A percentile compares a stretch with the other conserved stretches of the same genome.
These are phyloP conservation scores for Sutorius australiensis DNA, from an alignment of 768 basidiomycete genomes.

Conservation along the genomic window DNA sequence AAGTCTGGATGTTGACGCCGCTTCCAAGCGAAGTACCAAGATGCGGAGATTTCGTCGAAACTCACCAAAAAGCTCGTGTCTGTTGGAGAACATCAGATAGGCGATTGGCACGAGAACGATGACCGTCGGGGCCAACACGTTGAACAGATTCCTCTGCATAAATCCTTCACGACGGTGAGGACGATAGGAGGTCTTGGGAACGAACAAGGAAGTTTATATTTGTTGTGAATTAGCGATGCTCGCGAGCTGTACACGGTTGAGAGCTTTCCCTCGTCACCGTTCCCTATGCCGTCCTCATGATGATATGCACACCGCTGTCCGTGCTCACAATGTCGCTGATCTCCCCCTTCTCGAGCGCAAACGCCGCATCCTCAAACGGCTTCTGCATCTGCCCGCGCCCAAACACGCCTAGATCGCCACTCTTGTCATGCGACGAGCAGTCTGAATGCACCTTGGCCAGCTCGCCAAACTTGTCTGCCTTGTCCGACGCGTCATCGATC, in stretches of 20 bases:
- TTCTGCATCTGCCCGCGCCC: conserved; percentile 91
- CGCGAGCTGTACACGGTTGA: background rate
- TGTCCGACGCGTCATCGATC: conserved; percentile 45
- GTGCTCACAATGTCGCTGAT: conserved; percentile 82
- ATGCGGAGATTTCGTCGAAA: background rate
- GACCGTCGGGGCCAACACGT: conserved; percentile 6
- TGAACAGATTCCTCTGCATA: conserved; percentile 1
- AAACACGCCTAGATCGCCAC: conserved; percentile 89
- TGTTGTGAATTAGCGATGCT: background rate
- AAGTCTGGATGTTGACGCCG: background rate
- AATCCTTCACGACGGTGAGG: background rate
- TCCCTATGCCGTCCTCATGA: conserved; percentile 72
- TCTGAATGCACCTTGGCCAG: conserved; percentile 80
- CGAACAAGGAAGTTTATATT: background rate
- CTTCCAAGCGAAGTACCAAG: conserved; percentile 1
- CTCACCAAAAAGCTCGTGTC: conserved; percentile 12
- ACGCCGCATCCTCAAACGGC: conserved; percentile 90
- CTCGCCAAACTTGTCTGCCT: conserved; percentile 62
- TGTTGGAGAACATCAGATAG: conserved; percentile 15
- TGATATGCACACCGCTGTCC: conserved; percentile 93
- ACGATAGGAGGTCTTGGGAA: background rate
- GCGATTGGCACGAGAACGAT: conserved; percentile 11
- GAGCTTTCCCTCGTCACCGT: too few species aligned
- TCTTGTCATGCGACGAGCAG: conserved; percentile 78
- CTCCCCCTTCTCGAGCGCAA: conserved; percentile 62